These are phyloP conservation scores for Lecanosticta acicola DNA, from an alignment of 2,329 filamentous ascomycete species.

Conservation along the genomic window DNA sequence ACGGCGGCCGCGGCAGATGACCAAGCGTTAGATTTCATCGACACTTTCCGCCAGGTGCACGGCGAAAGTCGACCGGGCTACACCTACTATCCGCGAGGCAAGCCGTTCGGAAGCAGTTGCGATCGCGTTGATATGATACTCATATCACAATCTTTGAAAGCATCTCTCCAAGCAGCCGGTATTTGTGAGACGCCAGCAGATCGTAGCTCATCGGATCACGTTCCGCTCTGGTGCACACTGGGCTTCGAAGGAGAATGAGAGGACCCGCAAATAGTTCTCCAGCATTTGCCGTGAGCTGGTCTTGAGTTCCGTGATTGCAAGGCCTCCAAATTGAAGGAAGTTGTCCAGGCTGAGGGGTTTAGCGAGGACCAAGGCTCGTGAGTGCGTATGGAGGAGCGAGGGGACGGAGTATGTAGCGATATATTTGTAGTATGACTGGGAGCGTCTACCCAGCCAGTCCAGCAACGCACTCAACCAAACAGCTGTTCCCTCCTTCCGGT, in stretches of 20 bases:
- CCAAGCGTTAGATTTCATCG: conserved; percentile 35
- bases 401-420: too few species aligned
- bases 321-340: too few species aligned
- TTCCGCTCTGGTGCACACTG: conserved; percentile 2
- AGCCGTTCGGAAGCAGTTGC: conserved; percentile 46
- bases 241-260: too few species aligned
- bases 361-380: too few species aligned
- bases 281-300: too few species aligned
- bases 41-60: conserved; percentile 46
- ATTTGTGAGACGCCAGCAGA: conserved; percentile 42
- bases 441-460: too few species aligned
- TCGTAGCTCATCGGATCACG: conserved; percentile 35
- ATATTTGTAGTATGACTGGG: too few species aligned
- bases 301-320: too few species aligned
- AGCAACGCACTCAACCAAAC: too few species aligned
- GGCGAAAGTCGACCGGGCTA: conserved; percentile 39
- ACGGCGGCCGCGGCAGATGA: conserved; percentile 3
- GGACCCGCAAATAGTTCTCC: too few species aligned
- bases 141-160: conserved; percentile 38
- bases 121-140: conserved; percentile 52
- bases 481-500: not conserved
- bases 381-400: too few species aligned
- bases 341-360: too few species aligned
- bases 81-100: conserved; percentile 44
- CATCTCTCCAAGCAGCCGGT: conserved; percentile 34